Evolutionary conservation across 495 filamentous ascomycete genomes (phyloP).

Genomic region (Oidiodendron maius): DNA sequence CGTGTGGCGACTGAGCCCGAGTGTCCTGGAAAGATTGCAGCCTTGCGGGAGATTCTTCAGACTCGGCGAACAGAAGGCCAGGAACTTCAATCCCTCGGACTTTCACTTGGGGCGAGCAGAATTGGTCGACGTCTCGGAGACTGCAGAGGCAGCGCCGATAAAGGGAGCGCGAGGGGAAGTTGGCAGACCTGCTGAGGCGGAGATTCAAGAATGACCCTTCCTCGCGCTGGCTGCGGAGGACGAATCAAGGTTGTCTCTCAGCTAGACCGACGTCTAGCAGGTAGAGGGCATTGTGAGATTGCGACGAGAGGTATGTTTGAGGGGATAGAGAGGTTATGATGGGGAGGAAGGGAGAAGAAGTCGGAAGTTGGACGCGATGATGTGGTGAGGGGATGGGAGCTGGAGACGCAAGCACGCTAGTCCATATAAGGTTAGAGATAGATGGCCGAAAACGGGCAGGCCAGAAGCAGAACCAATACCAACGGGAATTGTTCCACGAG

Average conservation of each 20-base stretch:
- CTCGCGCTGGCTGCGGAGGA: conserved; percentile 25
- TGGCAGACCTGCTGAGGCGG: conserved; percentile 19
- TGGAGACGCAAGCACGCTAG: no score
- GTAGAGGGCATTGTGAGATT: conserved; percentile 12
- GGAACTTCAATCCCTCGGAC: conserved; percentile 19
- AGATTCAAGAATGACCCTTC: conserved; percentile 16
- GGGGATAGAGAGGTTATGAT: conserved; percentile 6
- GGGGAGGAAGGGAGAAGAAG: neutral
- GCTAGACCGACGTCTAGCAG: conserved; percentile 26
- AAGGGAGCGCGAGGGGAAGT: neutral
- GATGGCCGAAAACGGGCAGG: neutral
- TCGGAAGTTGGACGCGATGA: neutral
- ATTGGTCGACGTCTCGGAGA: conserved; percentile 9
- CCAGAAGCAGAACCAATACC: neutral
- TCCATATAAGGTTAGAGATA: neutral
- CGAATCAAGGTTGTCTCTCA: conserved; percentile 19
- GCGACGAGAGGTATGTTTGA: conserved; percentile 1
- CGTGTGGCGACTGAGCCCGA: conserved; percentile 22
- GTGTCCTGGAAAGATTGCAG: conserved; percentile 18
- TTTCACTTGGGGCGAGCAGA: conserved; percentile 5
- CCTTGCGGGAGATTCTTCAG: conserved; percentile 23
- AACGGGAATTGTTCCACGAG: neutral
- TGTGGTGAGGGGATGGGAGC: neutral
- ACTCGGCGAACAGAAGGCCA: conserved; percentile 23
- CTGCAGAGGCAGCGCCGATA: conserved; percentile 13